Evolutionary conservation across 805 yeast species (phyloP).

Genomic region (Suhomyces canberraensis): DNA sequence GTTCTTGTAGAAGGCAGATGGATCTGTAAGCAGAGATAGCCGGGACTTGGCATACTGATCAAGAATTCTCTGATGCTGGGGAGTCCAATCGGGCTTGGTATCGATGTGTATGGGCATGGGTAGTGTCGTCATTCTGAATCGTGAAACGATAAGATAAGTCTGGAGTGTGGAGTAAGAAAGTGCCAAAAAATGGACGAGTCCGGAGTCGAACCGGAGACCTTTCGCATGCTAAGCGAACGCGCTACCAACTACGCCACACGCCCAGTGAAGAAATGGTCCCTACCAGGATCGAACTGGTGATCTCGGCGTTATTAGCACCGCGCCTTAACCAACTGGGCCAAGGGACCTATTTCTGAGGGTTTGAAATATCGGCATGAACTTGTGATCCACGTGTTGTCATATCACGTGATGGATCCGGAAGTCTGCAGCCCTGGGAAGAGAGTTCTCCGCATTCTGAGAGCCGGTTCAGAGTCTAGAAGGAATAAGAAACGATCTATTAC

Average conservation of each 20-base stretch:
- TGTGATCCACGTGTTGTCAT: too few relatives aligned
- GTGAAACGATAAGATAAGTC: not conserved
- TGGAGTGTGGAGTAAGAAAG: not conserved
- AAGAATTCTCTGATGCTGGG: conserved; percentile 12
- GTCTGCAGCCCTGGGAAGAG: too few relatives aligned
- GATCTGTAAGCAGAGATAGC: conserved; percentile 9
- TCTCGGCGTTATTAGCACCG: conserved; percentile 56
- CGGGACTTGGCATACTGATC: conserved; percentile 6
- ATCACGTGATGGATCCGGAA: too few relatives aligned
- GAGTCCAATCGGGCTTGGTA: conserved; percentile 13
- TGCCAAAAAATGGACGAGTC: conserved; percentile 34
- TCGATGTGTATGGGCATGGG: not conserved
- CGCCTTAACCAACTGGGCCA: conserved; percentile 56
- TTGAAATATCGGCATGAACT: too few relatives aligned
- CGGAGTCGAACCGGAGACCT: conserved; percentile 48
- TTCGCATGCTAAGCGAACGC: conserved; percentile 50
- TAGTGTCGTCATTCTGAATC: not conserved
- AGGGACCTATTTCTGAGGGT: conserved; percentile 38
- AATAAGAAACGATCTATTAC: too few relatives aligned
- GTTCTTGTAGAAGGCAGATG: conserved; percentile 12
- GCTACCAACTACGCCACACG: conserved; percentile 51
- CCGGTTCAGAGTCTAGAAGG: too few relatives aligned
- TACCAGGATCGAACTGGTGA: conserved; percentile 86
- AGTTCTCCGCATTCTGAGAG: too few relatives aligned
- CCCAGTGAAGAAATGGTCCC: conserved; percentile 54